phyloP scores from a whole-genome alignment of 2,329 filamentous ascomycete genomes.

The Ceratocystis variospora region DNA sequence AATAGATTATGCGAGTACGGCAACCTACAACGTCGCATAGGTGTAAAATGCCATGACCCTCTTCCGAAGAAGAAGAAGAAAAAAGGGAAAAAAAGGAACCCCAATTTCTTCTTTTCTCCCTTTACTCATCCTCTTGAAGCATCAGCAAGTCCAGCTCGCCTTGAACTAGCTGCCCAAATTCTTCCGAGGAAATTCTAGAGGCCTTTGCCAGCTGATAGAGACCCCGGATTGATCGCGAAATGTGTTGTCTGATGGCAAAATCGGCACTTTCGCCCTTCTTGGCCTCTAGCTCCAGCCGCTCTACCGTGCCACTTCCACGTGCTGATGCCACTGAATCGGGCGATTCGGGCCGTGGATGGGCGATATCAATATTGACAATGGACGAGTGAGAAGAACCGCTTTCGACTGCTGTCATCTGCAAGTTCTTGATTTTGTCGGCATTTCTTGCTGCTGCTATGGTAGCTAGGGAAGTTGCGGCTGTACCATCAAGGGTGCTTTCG shows the following conservation, averaged over 20 bases:
- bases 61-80: not conserved
- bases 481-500: constrained; percentile 25
- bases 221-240: constrained; percentile 64
- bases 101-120: not conserved
- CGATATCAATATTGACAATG: constrained; percentile 26
- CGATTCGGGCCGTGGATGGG: constrained; percentile 46
- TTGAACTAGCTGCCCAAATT: constrained; percentile 60
- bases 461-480: constrained; percentile 21
- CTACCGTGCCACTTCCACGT: constrained; percentile 43
- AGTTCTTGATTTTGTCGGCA: not conserved
- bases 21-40: not conserved
- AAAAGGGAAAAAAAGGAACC: too few relatives aligned
- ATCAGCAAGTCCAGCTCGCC: constrained; percentile 57
- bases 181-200: constrained; percentile 57
- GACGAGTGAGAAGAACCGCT: constrained; percentile 10
- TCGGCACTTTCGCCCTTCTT: constrained; percentile 49
- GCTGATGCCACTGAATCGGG: constrained; percentile 46
- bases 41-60: not conserved
- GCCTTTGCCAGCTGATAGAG: constrained; percentile 56
- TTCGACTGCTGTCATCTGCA: constrained; percentile 3
- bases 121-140: constrained; percentile 48
- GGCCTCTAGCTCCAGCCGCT: constrained; percentile 45
- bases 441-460: not conserved
- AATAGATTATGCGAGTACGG: not conserved
- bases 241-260: constrained; percentile 64